phyloP scores from a whole-genome alignment of 805 yeast genomes.

The Sugiyamaella lignohabitans region DNA sequence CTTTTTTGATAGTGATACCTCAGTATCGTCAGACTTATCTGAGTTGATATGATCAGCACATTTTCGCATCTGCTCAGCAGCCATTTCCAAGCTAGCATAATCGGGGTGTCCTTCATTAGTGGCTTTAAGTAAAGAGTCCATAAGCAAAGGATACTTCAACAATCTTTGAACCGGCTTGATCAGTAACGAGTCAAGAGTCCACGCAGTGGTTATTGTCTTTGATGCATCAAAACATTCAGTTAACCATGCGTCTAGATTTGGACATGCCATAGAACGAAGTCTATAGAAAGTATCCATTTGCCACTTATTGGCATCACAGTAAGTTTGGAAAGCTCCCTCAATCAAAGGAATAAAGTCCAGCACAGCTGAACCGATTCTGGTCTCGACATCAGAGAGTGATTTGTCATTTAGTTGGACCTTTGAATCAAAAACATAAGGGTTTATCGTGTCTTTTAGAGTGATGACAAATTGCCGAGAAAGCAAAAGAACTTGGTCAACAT shows the following conservation, averaged over 20 bases:
- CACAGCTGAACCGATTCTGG: conserved; percentile 30
- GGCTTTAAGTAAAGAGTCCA: conserved; percentile 28
- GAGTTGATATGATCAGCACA: conserved; percentile 23
- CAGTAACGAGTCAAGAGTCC: conserved; percentile 38
- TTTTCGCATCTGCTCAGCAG: conserved; percentile 15
- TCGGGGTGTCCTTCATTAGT: conserved; percentile 40
- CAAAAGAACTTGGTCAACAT: conserved; percentile 29
- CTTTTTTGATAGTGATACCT: no score
- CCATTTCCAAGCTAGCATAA: conserved; percentile 32
- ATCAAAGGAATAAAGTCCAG: conserved; percentile 26
- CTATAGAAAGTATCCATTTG: conserved; percentile 28
- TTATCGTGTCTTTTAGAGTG: conserved; percentile 25
- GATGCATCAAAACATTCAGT: conserved; percentile 27
- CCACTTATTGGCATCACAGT: conserved; percentile 27
- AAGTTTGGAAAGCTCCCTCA: conserved; percentile 31
- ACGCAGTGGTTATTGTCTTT: conserved; percentile 30
- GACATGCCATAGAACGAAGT: conserved; percentile 21
- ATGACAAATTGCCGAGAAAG: conserved; percentile 28
- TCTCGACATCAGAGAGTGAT: conserved; percentile 20
- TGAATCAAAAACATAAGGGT: conserved; percentile 26
- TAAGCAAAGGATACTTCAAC: conserved; percentile 36
- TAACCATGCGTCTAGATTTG: conserved; percentile 31
- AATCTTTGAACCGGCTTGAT: conserved; percentile 43
- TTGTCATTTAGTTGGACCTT: conserved; percentile 17
- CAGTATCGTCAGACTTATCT: neutral